Conservation (phyloP, 768 basidiomycete species). For the Amanita rubescens region DNA sequence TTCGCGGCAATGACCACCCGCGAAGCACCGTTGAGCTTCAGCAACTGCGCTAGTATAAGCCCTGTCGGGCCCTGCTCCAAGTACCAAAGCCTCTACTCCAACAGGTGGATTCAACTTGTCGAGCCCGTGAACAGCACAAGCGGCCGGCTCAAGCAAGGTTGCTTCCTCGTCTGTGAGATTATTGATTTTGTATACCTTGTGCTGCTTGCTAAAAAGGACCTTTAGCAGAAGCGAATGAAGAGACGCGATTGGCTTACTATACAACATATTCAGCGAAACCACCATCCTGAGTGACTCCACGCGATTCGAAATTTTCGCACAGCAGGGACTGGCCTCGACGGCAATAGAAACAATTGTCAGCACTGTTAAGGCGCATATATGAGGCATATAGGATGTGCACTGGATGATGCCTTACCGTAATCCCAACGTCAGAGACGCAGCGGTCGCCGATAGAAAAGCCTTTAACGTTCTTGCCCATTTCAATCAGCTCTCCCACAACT, state of each 20-base stretch:
- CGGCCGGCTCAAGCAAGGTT: constrained; percentile 82
- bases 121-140: constrained; percentile 88
- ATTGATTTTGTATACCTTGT: constrained; percentile 82
- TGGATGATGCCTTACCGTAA: constrained; percentile 48
- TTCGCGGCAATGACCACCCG: constrained; percentile 82
- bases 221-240: neutral
- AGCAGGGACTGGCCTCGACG: constrained; percentile 74
- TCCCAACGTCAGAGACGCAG: constrained; percentile 69
- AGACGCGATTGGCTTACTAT: constrained; percentile 44
- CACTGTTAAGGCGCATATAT: constrained; percentile 39
- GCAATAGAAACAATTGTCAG: constrained; percentile 81
- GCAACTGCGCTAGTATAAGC: constrained; percentile 79
- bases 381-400: constrained; percentile 14
- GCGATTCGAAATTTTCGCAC: constrained; percentile 79
- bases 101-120: constrained; percentile 81
- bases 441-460: constrained; percentile 75
- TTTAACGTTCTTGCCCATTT: constrained; percentile 73
- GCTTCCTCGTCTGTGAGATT: constrained; percentile 86
- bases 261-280: constrained; percentile 88
- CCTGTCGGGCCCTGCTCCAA: constrained; percentile 87
- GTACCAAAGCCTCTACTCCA: constrained; percentile 75
- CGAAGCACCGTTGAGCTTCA: constrained; percentile 81
- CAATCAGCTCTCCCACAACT: constrained; percentile 64
- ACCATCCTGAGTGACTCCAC: constrained; percentile 75
- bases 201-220: constrained; percentile 28